These are phyloP conservation scores for Alternaria sp. DNA, from an alignment of 2,329 filamentous ascomycete genomes.

Conservation along the genomic window DNA sequence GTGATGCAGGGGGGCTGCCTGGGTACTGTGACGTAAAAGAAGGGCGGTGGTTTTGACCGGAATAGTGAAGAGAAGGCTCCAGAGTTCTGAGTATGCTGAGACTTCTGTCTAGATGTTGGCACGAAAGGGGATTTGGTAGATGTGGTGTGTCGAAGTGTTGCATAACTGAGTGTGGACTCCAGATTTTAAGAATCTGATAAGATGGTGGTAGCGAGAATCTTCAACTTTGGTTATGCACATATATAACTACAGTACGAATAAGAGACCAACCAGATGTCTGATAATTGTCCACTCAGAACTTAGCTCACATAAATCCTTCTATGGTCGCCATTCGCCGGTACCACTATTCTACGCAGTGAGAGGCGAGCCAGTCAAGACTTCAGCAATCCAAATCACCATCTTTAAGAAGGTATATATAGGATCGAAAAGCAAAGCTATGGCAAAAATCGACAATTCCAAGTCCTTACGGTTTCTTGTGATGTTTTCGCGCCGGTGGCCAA, in stretches of 20 bases:
- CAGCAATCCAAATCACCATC: not conserved
- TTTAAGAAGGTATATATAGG: not conserved
- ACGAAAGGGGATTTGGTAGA: not conserved
- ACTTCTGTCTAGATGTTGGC: not conserved
- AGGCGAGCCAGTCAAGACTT: not conserved
- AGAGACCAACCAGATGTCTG: not conserved
- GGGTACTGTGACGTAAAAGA: not conserved
- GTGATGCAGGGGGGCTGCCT: not conserved
- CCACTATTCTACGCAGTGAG: rapidly evolving
- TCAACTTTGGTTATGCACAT: not conserved
- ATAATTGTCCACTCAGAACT: not conserved
- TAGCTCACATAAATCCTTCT: too few relatives aligned
- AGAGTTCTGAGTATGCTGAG: not conserved
- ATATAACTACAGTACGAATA: not conserved
- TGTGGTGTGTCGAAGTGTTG: not conserved
- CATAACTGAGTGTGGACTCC: not conserved
- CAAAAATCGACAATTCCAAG: not conserved
- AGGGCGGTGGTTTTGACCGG: not conserved
- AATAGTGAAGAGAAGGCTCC: not conserved
- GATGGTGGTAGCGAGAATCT: not conserved
- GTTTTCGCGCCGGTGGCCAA: not conserved
- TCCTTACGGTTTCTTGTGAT: not conserved
- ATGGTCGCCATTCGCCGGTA: not conserved
- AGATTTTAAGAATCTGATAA: not conserved
- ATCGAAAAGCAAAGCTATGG: not conserved